Evolutionary conservation across 1,284 basidiomycete genomes (phyloP).

Genomic region (Ceratobasidium sp.): DNA sequence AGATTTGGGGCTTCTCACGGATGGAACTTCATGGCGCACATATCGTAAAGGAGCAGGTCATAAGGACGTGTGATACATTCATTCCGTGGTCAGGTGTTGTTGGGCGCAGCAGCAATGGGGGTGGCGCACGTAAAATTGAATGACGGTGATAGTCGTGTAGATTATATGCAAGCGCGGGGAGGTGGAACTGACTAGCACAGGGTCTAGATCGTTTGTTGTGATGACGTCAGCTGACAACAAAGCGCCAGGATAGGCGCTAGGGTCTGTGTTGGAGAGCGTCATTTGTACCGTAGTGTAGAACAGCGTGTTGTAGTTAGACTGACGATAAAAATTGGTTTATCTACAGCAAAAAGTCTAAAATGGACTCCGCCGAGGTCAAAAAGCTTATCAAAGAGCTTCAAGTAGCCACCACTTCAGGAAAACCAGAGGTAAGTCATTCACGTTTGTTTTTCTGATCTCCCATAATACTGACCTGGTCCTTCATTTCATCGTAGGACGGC

Average conservation of each 20-base stretch:
- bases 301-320: conserved; percentile 42
- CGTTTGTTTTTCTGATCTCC: conserved; percentile 59
- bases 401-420: conserved; percentile 64
- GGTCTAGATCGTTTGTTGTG: too few relatives aligned
- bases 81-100: too few relatives aligned
- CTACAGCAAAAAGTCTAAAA: conserved; percentile 23
- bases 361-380: conserved; percentile 72
- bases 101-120: too few relatives aligned
- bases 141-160: too few relatives aligned
- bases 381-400: conserved; percentile 84
- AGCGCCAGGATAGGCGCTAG: conserved; percentile 6
- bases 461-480: conserved; percentile 55
- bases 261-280: conserved; percentile 1
- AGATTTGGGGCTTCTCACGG: conserved; percentile 9
- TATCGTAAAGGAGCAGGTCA: not conserved
- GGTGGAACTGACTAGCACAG: too few relatives aligned
- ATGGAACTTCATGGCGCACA: not conserved
- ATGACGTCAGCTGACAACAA: not conserved
- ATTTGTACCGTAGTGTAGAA: conserved; percentile 22
- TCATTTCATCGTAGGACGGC: conserved; percentile 70
- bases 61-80: not conserved
- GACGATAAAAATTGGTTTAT: conserved; percentile 23
- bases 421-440: conserved; percentile 68
- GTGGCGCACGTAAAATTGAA: too few relatives aligned
- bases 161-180: too few relatives aligned